Base-by-base conservation (phyloP, 192 early-diverging fungal genomes). In the Powellomyces hirtus region DNA sequence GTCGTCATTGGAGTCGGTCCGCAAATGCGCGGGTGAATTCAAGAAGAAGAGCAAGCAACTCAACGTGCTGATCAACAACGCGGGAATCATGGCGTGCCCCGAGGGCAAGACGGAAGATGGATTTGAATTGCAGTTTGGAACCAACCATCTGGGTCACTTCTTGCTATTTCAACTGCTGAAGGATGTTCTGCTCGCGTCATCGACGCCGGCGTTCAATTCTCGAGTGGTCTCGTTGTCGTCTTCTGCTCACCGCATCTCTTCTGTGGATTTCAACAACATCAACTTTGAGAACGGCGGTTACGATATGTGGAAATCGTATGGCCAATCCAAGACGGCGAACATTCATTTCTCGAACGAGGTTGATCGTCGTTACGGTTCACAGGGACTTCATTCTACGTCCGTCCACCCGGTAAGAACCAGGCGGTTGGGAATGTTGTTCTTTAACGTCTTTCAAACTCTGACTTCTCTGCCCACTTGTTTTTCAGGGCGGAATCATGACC, bases 91-190 rank as follows among this genome's bases (percentile, higher is more conserved):
- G 85, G 72, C 77, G 20, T 72, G 66, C 30, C 82, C 82, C 4
- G 68, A 71, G 50, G 46, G 70, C 0, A 36, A 42, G 16, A 78
- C 81, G 7, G 61, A 65, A 16, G 81, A 88, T 30, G 84, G 85
- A 24, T 70, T 74, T 37, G 85, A 87, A 64, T 70, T 71, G 22
- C 86, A 87, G 59, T 77, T 88, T 35, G 83, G 74, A 4, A 68
- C 71, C 26, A 86, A 83, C 60, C 60, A 88, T 65, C 58, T 88
- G 1, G 86, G 78, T 24, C 77, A 75, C 70, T 79, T 79, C 24
- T 27, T 52, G 24, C 51, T 52, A 8, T 52, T 52, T 24, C 13
- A 52, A 34, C 53, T 62, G 20, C 63, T 79, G 26, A 69, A 64
- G 10, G 38, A 38, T n/a, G 51, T 73, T 3, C 70, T 79, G 8